Base-by-base conservation (phyloP, 2,329 filamentous ascomycete species). In the Aspergillus nomiae region DNA sequence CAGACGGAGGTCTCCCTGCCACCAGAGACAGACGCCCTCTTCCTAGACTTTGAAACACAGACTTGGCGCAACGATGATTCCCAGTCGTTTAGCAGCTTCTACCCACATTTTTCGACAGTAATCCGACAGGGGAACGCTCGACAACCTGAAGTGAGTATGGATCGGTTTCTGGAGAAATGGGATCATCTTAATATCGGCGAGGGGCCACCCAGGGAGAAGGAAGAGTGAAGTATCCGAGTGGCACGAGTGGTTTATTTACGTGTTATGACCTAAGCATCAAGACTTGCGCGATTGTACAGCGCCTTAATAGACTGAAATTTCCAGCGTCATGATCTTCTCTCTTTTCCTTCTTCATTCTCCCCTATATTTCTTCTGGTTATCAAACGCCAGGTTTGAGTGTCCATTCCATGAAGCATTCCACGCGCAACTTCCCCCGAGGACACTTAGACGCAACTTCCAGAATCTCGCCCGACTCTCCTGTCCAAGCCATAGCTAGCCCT, bases 141-240 rank as follows among this genome's bases (percentile, higher is more conserved):
- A 8, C 51, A 54, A 41, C 61, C 61, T 2, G 58, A 63, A 19
- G 55, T 38, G 11, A 45, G 55, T 16, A 59, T 76, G 60, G 72
- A 76, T 53, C 64, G 62, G 41, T 71, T 75, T 59, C 58, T 76
- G 24, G 67, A 72, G 53, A 75, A 74, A 59, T 76, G 72, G 71
- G 71, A 71, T 54, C 59, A 65, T 26, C 30, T 74, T 30, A 60
- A n/a, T 12, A 48, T 68, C 12, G 55, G 24, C 5, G 60, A 65
- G 4, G 34, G 41, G 12, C 7, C 24, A 2, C 21, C 12, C 16
- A 51, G 5, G 34, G 14, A 54, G 12, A 26, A 60, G 24, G 30
- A 54, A 58, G 34, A 54, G 28, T 58, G 4, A 56, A 10, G 21
- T 19, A 4, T n/a, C 11, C 1, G 14, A 14, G 26, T 28, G 26